Evolutionary conservation across 768 basidiomycete species (phyloP), one percentile per base, ranked within the genome.

Genomic region (Porphyrellus cyaneotinctus): DNA sequence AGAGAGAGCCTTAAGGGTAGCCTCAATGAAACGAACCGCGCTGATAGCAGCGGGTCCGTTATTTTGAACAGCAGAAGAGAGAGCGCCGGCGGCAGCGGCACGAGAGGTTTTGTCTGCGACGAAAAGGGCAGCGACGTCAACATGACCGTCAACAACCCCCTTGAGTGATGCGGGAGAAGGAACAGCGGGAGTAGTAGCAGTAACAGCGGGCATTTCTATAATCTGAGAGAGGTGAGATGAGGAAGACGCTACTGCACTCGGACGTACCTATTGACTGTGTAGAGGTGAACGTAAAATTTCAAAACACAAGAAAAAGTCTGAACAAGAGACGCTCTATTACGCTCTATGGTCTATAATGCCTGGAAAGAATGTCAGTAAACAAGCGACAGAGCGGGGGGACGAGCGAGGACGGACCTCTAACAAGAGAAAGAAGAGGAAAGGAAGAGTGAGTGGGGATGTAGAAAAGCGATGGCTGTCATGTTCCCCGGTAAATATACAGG

Each of bases 61-160:
- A 75, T 91, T 91, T 84, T 91, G 82, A 60, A 82, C 84, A 69
- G 81, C 74, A 53, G 85, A 80, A 59, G 83, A 87, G 60, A 97
- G 77, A 33, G 79, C 72, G 62, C 80, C 74, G 54, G 83, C 86
- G 33, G 91, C 84, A 52, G 84, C 73, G 42, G 83, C 82, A 65
- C 92, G 89, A 50, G 82, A 75, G 58, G 85, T 79, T 76, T 93
- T 94, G 78, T 95, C 94, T 60, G 88, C 77, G 59, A 80, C 83
- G 66, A 95, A 91, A 60, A 95, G 85, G 55, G 85, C 70, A 49
- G 88, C 70, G 56, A 88, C 70, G 72, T 94, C 87, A 58, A 91
- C 74, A 63, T 83, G 78, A 63, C 78, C 82, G 51, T 80, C 79
- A 49, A 79, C 75, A 56, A 80, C 76, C 53, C 85, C 81, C 76